These are phyloP conservation scores for Porogramme epimiltina DNA, from an alignment of 1,284 basidiomycete species.

Conservation along the genomic window DNA sequence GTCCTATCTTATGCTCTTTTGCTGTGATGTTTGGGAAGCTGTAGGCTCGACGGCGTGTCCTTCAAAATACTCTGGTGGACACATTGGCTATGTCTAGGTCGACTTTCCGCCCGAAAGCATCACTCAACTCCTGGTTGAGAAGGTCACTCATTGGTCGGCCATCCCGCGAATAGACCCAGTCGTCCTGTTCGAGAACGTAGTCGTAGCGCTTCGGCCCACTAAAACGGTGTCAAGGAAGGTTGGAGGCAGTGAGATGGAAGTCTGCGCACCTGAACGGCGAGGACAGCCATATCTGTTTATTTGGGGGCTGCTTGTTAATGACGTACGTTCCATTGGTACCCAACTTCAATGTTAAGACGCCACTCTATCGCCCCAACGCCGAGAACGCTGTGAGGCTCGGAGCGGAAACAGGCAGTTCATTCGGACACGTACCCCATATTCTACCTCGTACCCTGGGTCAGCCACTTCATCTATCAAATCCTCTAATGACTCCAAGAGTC, in stretches of 20 bases:
- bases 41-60: no score
- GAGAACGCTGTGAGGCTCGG: background rate
- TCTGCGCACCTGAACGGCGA: conserved; percentile 61
- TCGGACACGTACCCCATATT: conserved; percentile 80
- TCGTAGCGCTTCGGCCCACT: conserved; percentile 93
- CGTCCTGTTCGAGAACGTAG: conserved; percentile 53
- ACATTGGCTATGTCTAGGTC: conserved; percentile 28
- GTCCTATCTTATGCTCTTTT: no score
- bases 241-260: background rate
- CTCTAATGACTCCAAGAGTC: conserved; percentile 81
- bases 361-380: conserved; percentile 72
- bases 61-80: conserved; percentile 4
- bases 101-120: conserved; percentile 32
- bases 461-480: conserved; percentile 66
- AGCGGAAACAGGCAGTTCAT: background rate
- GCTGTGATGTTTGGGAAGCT: no score
- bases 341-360: conserved; percentile 87
- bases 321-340: conserved; percentile 94
- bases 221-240: conserved; percentile 4
- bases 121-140: conserved; percentile 67
- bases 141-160: conserved; percentile 63
- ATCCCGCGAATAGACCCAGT: conserved; percentile 83
- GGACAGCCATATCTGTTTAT: conserved; percentile 98
- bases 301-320: conserved; percentile 99
- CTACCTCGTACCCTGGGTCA: conserved; percentile 78